Evolutionary conservation across 1,284 basidiomycete genomes (phyloP).

Genomic region (Irpex rosettiformis): DNA sequence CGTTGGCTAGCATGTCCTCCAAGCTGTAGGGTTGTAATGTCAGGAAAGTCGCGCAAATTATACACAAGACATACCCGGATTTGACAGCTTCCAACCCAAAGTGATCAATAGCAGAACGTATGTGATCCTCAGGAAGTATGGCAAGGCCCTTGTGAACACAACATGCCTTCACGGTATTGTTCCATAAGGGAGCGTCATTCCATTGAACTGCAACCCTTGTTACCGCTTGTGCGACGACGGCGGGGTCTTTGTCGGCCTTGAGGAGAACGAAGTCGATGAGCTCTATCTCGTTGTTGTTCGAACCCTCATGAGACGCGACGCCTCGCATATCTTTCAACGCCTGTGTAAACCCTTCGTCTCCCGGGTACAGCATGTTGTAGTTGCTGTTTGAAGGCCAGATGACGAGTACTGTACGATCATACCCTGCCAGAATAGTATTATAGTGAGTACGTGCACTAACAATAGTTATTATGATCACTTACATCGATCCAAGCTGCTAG

Average conservation of each 20-base stretch:
- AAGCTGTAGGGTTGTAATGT: neutral
- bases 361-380: neutral
- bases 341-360: neutral
- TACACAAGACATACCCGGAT: neutral
- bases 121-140: neutral
- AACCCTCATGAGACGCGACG: neutral
- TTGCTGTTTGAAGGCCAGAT: neutral
- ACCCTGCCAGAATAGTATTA: neutral
- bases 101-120: neutral
- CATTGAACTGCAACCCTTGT: neutral
- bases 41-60: neutral
- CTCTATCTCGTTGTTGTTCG: neutral
- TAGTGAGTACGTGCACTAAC: neutral
- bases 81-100: neutral
- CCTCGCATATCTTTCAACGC: neutral
- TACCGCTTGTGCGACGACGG: neutral
- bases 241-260: neutral
- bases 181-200: neutral
- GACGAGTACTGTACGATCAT: neutral
- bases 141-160: neutral
- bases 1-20: neutral
- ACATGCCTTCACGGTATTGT: neutral
- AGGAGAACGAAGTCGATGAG: neutral
- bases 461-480: neutral
- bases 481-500: neutral